Conservation (phyloP, 129 eudicot species). For the Helichrysum umbraculigerum region DNA sequence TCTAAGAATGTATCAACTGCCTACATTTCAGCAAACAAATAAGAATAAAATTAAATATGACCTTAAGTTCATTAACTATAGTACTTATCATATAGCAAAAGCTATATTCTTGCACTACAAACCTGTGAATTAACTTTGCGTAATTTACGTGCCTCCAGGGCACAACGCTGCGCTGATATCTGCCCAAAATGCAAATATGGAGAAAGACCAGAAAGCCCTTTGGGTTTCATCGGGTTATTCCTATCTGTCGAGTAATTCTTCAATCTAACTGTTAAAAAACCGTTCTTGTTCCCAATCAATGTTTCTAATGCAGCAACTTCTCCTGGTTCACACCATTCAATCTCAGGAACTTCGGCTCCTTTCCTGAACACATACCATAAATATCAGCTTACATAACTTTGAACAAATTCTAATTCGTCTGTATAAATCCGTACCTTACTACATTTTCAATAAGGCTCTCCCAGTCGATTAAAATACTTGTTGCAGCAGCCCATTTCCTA, state of each 20-base stretch:
- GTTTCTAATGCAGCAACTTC: slow-evolving; percentile 79
- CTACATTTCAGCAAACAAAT: slow-evolving; percentile 40
- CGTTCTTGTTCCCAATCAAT: slow-evolving; percentile 65
- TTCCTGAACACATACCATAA: slow-evolving; percentile 44
- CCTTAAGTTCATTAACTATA: not conserved
- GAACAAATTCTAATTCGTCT: not conserved
- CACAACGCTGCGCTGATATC: slow-evolving; percentile 94
- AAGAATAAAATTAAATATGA: not conserved
- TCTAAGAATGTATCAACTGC: slow-evolving; percentile 90
- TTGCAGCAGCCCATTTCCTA: slow-evolving; percentile 48
- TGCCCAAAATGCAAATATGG: slow-evolving; percentile 97
- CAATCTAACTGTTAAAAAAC: slow-evolving; percentile 75
- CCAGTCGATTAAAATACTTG: slow-evolving; percentile 54
- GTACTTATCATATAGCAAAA: not conserved
- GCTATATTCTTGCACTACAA: not conserved
- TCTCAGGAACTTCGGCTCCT: slow-evolving; percentile 95
- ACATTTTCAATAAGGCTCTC: slow-evolving; percentile 55
- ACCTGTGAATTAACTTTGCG: slow-evolving; percentile 72
- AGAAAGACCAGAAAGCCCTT: slow-evolving; percentile 90
- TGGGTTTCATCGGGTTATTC: slow-evolving; percentile 73
- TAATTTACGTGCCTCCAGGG: slow-evolving; percentile 76
- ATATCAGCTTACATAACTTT: not conserved
- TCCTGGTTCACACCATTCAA: slow-evolving; percentile 96
- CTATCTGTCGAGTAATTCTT: slow-evolving; percentile 73
- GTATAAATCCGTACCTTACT: slow-evolving; percentile 52